phyloP scores from a whole-genome alignment of 768 basidiomycete species.

The Trametes sanguinea region DNA sequence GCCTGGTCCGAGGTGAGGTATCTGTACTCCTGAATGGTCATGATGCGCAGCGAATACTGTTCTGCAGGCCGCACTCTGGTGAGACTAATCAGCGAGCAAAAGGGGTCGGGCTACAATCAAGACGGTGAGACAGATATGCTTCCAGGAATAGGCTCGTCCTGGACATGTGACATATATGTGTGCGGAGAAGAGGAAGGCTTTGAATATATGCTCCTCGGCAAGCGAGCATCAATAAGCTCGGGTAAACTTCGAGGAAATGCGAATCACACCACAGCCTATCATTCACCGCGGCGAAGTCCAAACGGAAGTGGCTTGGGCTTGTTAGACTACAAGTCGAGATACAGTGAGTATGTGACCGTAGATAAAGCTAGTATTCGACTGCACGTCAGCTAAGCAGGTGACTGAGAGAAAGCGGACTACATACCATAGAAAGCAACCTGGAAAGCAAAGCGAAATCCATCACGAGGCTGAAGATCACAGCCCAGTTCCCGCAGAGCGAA shows the following conservation, averaged over 20 bases:
- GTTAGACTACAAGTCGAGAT: too few relatives aligned
- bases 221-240: neutral
- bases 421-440: too few relatives aligned
- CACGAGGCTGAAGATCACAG: too few relatives aligned
- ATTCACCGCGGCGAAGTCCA: too few relatives aligned
- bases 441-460: too few relatives aligned
- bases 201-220: neutral
- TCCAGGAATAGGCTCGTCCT: neutral
- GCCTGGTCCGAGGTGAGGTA: slow-evolving; percentile 31
- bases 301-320: too few relatives aligned
- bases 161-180: slow-evolving; percentile 1
- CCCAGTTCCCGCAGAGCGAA: too few relatives aligned
- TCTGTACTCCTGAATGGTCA: slow-evolving; percentile 24
- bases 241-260: slow-evolving; percentile 12
- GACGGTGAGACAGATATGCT: neutral
- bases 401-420: too few relatives aligned
- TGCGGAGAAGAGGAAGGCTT: neutral
- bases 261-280: neutral
- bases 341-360: too few relatives aligned
- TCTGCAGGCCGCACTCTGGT: neutral
- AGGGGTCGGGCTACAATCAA: neutral
- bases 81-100: too few relatives aligned
- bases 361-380: too few relatives aligned
- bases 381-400: too few relatives aligned
- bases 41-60: neutral